Percentiles rank a stretch among this genome's conserved stretches.
These are phyloP conservation scores for Tetrahymena borealis DNA, from an alignment of 73 alveolate genomes.

Conservation along the genomic window DNA sequence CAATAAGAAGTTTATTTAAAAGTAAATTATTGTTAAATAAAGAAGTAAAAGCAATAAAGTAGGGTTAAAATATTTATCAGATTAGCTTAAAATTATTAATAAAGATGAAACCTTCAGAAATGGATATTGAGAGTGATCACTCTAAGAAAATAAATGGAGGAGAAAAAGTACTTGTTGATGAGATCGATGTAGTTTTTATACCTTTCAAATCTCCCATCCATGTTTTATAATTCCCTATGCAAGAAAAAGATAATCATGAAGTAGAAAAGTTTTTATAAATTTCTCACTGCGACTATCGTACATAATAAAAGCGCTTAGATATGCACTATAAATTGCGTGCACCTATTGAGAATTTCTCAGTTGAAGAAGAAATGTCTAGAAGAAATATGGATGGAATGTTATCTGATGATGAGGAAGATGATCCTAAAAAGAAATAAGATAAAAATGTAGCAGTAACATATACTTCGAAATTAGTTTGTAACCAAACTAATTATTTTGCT, in stretches of 20 bases:
- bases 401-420: background rate
- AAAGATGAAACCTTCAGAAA: background rate
- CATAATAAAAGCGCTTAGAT: background rate
- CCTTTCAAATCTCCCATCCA: background rate
- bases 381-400: constrained; percentile 1
- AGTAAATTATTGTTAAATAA: background rate
- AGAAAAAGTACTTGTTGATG: background rate
- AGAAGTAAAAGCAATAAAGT: background rate
- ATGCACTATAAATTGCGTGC: background rate
- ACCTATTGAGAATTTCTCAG: background rate
- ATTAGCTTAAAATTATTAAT: background rate
- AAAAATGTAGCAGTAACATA: background rate
- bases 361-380: background rate
- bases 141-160: background rate
- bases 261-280: background rate
- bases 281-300: background rate
- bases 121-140: background rate
- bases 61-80: background rate
- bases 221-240: background rate
- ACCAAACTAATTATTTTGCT: background rate
- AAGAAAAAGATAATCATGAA: background rate
- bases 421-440: background rate
- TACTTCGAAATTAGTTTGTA: background rate
- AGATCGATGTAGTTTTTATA: background rate
- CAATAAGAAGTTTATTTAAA: background rate